These are phyloP conservation scores for Aspergillus sp. DNA, from an alignment of 2,329 filamentous ascomycete genomes.

Conservation along the genomic window DNA sequence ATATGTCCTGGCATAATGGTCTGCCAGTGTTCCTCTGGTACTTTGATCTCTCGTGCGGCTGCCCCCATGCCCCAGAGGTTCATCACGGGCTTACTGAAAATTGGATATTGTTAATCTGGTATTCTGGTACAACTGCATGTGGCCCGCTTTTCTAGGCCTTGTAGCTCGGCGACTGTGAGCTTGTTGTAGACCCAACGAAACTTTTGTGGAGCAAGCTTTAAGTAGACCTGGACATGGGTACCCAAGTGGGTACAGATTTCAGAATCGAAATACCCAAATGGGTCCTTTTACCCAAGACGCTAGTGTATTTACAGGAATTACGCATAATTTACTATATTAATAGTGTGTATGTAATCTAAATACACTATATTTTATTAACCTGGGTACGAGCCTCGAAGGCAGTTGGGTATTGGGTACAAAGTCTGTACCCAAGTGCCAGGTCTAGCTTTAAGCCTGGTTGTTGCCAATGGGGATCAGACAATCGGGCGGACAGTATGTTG, in stretches of 20 bases:
- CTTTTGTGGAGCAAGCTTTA: not conserved
- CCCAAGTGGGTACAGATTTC: too few species aligned
- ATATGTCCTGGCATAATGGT: not conserved
- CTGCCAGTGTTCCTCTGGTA: not conserved
- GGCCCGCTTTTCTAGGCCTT: not conserved
- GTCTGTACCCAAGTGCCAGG: too few species aligned
- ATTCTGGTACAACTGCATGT: not conserved
- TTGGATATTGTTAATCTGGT: not conserved
- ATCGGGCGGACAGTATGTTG: not conserved
- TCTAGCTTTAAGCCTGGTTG: not conserved
- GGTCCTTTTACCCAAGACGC: too few species aligned
- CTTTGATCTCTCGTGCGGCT: not conserved
- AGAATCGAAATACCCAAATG: too few species aligned
- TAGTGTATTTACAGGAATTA: too few species aligned
- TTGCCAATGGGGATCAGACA: not conserved
- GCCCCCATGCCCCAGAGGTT: not conserved
- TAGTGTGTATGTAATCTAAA: too few species aligned
- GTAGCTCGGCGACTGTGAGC: not conserved
- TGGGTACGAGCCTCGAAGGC: too few species aligned
- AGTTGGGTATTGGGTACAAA: too few species aligned
- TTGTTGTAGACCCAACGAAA: not conserved
- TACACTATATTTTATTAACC: too few species aligned
- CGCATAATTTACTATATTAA: too few species aligned
- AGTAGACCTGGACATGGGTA: too few species aligned
- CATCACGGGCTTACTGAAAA: not conserved